phyloP scores from a whole-genome alignment of 106 monocot genomes.

The Hemerocallis citrina region DNA sequence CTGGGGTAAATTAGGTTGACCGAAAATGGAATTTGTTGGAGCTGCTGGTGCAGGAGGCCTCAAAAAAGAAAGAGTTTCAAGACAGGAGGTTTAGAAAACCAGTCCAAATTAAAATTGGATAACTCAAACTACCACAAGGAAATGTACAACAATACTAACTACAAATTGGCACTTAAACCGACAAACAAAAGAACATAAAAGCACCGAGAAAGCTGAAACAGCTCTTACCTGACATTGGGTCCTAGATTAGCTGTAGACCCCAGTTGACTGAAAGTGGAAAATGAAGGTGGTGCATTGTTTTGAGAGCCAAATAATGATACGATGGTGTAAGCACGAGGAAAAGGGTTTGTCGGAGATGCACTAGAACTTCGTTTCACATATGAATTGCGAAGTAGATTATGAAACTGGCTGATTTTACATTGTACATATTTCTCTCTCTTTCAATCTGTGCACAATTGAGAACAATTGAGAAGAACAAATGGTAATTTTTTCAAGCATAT shows the following conservation, averaged over 20 bases:
- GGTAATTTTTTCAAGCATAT: neutral
- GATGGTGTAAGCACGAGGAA: slow-evolving; percentile 15
- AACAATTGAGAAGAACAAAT: no score
- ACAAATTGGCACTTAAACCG: neutral
- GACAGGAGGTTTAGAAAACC: neutral
- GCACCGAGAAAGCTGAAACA: neutral
- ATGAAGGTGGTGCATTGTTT: slow-evolving; percentile 15
- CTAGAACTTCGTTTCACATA: slow-evolving; percentile 21
- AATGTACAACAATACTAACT: neutral
- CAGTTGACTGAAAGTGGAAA: slow-evolving; percentile 74
- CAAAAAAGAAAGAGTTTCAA: slow-evolving; percentile 9
- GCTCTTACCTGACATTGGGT: slow-evolving; percentile 26
- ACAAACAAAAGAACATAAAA: neutral
- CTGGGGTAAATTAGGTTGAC: slow-evolving; percentile 19
- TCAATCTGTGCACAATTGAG: slow-evolving; percentile 74
- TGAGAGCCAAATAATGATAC: slow-evolving; percentile 14
- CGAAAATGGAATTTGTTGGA: slow-evolving; percentile 29
- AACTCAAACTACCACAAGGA: neutral
- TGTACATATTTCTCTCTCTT: slow-evolving; percentile 78
- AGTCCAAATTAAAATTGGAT: neutral
- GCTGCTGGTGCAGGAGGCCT: slow-evolving; percentile 22
- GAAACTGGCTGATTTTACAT: slow-evolving; percentile 70
- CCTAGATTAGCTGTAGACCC: slow-evolving; percentile 37
- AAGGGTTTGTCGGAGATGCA: slow-evolving; percentile 10
- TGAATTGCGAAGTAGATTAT: slow-evolving; percentile 56